Percentiles rank a stretch among this genome's conserved stretches.
Evolutionary conservation across 805 yeast species (phyloP).

Genomic region (Spathaspora sp.): DNA sequence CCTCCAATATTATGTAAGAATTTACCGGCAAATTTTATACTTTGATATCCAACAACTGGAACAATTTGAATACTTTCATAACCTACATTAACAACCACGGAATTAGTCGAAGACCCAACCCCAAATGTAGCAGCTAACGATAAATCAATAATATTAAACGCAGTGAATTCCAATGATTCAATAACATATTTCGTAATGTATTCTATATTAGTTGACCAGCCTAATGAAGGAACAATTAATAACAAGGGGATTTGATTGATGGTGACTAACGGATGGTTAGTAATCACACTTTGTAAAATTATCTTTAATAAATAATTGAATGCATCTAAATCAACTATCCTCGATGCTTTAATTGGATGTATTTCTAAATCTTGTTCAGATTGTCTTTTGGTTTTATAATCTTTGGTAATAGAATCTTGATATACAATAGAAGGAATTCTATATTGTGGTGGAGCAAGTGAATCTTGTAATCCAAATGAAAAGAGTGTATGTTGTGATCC

Average conservation of each 20-base stretch:
- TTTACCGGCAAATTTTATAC: conserved; percentile 51
- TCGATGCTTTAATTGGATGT: conserved; percentile 62
- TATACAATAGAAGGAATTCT: conserved; percentile 78
- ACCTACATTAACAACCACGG: conserved; percentile 81
- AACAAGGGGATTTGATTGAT: conserved; percentile 69
- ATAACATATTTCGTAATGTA: conserved; percentile 68
- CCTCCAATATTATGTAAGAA: conserved; percentile 61
- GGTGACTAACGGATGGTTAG: conserved; percentile 41
- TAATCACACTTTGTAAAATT: conserved; percentile 34
- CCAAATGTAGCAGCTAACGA: conserved; percentile 74
- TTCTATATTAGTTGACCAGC: conserved; percentile 72
- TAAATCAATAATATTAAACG: conserved; percentile 65
- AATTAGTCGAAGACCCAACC: conserved; percentile 58
- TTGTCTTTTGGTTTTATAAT: conserved; percentile 35
- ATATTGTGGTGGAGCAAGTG: conserved; percentile 70
- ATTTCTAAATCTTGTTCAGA: conserved; percentile 36
- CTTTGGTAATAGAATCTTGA: conserved; percentile 33
- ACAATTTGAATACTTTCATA: conserved; percentile 67
- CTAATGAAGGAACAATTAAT: conserved; percentile 54
- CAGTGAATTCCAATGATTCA: conserved; percentile 69
- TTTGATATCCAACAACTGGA: conserved; percentile 74
- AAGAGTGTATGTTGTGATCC: conserved; percentile 75
- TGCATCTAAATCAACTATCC: conserved; percentile 65
- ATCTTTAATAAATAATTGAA: conserved; percentile 58
- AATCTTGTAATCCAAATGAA: conserved; percentile 75